Percentiles rank a stretch among this genome's conserved stretches.
Conservation (phyloP, 2,329 filamentous ascomycete genomes). For the Alternaria incomplexa region DNA sequence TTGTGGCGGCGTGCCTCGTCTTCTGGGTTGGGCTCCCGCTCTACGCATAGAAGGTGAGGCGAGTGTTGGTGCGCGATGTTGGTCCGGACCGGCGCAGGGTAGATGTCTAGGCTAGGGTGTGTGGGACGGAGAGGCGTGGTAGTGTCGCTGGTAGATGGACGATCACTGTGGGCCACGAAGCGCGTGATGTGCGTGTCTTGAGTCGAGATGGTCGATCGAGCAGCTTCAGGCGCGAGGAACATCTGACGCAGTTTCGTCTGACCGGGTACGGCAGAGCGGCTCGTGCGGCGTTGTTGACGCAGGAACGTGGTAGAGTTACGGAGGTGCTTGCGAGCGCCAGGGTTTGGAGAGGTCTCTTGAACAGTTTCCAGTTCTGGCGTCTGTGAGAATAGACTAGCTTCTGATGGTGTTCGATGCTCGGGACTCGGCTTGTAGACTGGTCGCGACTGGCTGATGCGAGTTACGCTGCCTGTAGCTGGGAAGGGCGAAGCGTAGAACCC, state of each 20-base stretch:
- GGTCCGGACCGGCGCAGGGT: slow-evolving; percentile 11
- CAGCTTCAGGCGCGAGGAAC: slow-evolving; percentile 36
- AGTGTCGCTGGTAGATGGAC: slow-evolving; percentile 42
- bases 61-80: slow-evolving; percentile 30
- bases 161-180: slow-evolving; percentile 28
- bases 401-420: slow-evolving; percentile 28
- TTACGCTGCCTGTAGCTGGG: slow-evolving; percentile 28
- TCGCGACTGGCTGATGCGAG: slow-evolving; percentile 21
- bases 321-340: slow-evolving; percentile 18
- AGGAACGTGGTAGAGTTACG: slow-evolving; percentile 25
- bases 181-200: slow-evolving; percentile 27
- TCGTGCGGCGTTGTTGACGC: slow-evolving; percentile 21
- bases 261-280: slow-evolving; percentile 39
- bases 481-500: slow-evolving; percentile 34
- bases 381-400: slow-evolving; percentile 27
- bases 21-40: slow-evolving; percentile 27
- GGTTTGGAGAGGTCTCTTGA: slow-evolving; percentile 16
- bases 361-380: slow-evolving; percentile 17
- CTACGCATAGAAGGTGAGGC: slow-evolving; percentile 39
- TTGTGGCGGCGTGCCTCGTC: slow-evolving; percentile 35
- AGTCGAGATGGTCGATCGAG: slow-evolving; percentile 25
- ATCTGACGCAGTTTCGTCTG: slow-evolving; percentile 45
- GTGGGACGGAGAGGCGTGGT: slow-evolving; percentile 31
- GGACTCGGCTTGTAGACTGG: slow-evolving; percentile 1
- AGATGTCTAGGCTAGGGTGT: slow-evolving; percentile 21